Percentiles rank a stretch among this genome's conserved stretches.
phyloP scores from a whole-genome alignment of 1,139 yeast species.

The Hanseniaspora sp. region DNA sequence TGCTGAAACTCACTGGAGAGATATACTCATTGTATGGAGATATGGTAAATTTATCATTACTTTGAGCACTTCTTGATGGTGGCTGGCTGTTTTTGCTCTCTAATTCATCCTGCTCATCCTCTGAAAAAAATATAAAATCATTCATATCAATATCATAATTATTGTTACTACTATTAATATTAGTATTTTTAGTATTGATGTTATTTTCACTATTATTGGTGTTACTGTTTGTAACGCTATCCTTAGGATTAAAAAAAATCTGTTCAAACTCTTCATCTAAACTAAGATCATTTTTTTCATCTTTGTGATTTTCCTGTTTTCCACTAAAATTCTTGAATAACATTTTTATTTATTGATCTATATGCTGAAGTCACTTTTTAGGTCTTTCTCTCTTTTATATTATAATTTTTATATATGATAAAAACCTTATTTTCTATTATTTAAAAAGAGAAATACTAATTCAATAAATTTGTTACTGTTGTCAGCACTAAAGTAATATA shows the following conservation, averaged over 20 bases:
- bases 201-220: too few relatives aligned
- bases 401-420: too few relatives aligned
- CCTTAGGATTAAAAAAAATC: not conserved
- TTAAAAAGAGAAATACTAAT: too few relatives aligned
- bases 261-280: not conserved
- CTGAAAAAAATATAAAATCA: not conserved
- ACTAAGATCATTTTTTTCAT: not conserved
- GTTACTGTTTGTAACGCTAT: too few relatives aligned
- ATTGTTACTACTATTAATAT: too few relatives aligned
- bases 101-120: not conserved
- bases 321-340: not conserved
- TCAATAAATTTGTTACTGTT: too few relatives aligned
- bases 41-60: not conserved
- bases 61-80: not conserved
- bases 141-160: not conserved
- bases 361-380: too few relatives aligned
- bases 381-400: too few relatives aligned
- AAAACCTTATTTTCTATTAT: too few relatives aligned
- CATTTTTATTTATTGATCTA: too few relatives aligned
- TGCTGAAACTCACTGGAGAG: not conserved
- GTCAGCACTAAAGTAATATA: too few relatives aligned
- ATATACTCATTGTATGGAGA: not conserved
- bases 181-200: too few relatives aligned
- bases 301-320: not conserved
- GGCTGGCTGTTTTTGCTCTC: not conserved